Percentiles rank a stretch among this genome's conserved stretches.
Conservation (phyloP, 2,329 filamentous ascomycete species). For the Colletotrichum sp. region DNA sequence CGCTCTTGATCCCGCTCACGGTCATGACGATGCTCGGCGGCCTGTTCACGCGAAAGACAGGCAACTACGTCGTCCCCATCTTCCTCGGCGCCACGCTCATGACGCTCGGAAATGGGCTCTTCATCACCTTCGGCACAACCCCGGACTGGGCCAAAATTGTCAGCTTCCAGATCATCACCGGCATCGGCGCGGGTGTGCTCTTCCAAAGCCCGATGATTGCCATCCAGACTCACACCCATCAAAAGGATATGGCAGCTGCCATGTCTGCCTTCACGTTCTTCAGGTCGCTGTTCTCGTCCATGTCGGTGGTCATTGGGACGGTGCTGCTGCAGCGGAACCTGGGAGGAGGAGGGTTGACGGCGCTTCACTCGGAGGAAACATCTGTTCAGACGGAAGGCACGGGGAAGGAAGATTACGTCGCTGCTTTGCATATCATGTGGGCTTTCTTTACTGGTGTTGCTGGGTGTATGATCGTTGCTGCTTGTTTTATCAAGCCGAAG, state of each 20-base stretch:
- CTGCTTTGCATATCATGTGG: slow-evolving; percentile 6
- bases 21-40: slow-evolving; percentile 4
- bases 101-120: slow-evolving; percentile 62
- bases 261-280: slow-evolving; percentile 59
- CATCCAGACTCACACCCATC: slow-evolving; percentile 53
- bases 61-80: slow-evolving; percentile 65
- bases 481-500: slow-evolving; percentile 7
- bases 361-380: background rate
- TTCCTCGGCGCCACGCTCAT: slow-evolving; percentile 56
- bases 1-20: slow-evolving; percentile 44
- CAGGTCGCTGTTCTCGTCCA: slow-evolving; percentile 59
- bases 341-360: background rate
- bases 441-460: background rate
- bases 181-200: slow-evolving; percentile 54
- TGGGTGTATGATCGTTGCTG: background rate
- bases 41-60: slow-evolving; percentile 65
- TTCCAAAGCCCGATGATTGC: slow-evolving; percentile 61
- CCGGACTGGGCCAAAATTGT: slow-evolving; percentile 51
- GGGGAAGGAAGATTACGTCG: background rate
- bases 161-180: slow-evolving; percentile 54
- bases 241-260: slow-evolving; percentile 56
- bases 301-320: slow-evolving; percentile 62
- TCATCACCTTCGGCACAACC: slow-evolving; percentile 58
- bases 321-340: slow-evolving; percentile 57
- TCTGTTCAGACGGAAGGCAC: background rate